Base-by-base conservation (phyloP, 2,329 filamentous ascomycete species). In the Sclerotinia minor region DNA sequence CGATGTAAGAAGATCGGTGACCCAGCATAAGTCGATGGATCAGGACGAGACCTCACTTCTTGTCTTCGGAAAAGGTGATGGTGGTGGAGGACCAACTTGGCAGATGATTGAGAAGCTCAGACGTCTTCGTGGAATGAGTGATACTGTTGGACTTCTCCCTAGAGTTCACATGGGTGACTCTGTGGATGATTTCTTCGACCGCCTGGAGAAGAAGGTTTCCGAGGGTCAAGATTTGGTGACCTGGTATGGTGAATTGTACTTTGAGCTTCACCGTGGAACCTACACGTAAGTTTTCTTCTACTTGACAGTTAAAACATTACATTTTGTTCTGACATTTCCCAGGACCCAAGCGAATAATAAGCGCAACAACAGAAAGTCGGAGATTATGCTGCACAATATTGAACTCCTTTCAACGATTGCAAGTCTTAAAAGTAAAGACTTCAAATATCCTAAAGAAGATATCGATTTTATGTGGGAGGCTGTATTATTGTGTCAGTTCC, bases 191-290 rank as follows among this genome's bases (percentile, higher is more conserved):
- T 98, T 98, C 82, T 98, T 97, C 76, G 91, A 91, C 73, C 85
- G 86, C 64, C 83, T 99, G 4, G 90, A 97, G 78, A 87, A 90
- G 79, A 96, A 94, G 80, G 87, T 87, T 38, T 79, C 73, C 19
- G 73, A 77, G 24, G 78, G 78, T 49, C 86, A 87, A 3, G 84
- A 92, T 24, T 89, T 97, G 65, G 91, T 93, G 32, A 98, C 95
- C 1, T 99, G 95, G 95, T 97, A 97, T 77, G 95, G 95, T 53
- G 95, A 99, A 80, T 85, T 99, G 11, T 99, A 99, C 81, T 97
- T 99, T 78, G 95, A 99, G 79, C 85, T 99, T 60, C 95, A 99
- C 78, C 91, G 95, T 69, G 95, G 95, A 65, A 98, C 94, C 17
- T 98, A 98, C 80, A 99, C 95, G 4, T 61, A 50, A 50, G 59